Percentiles rank a stretch among this genome's conserved stretches.
These are phyloP conservation scores for Clonostachys chloroleuca DNA, from an alignment of 2,329 filamentous ascomycete species.

Conservation along the genomic window DNA sequence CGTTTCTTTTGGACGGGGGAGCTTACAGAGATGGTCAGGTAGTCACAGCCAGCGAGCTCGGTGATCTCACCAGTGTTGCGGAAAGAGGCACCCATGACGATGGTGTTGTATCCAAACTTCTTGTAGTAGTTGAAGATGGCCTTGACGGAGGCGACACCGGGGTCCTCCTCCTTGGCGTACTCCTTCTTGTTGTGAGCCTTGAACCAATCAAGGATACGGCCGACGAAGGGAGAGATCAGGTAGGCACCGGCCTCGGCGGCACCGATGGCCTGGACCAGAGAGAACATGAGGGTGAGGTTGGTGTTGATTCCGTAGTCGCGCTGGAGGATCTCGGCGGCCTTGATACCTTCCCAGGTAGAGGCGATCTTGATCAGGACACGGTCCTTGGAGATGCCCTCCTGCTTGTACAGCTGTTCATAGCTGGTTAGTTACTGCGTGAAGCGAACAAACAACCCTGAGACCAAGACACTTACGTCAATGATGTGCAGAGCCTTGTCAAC, in stretches of 20 bases:
- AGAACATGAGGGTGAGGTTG: slow-evolving; percentile 99
- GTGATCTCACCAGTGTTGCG: slow-evolving; percentile 95
- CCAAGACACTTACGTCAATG: slow-evolving; percentile 66
- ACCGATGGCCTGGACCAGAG: slow-evolving; percentile 86
- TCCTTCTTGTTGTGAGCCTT: slow-evolving; percentile 95
- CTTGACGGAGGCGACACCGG: slow-evolving; percentile 91
- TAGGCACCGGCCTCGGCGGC: slow-evolving; percentile 92
- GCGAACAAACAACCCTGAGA: not conserved
- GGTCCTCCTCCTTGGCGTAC: slow-evolving; percentile 85
- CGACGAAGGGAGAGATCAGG: slow-evolving; percentile 99
- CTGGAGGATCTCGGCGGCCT: slow-evolving; percentile 96
- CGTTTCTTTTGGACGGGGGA: not conserved
- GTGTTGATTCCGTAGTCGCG: slow-evolving; percentile 93
- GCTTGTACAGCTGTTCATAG: slow-evolving; percentile 77
- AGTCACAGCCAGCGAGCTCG: slow-evolving; percentile 96
- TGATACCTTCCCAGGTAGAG: slow-evolving; percentile 99
- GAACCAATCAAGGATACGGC: slow-evolving; percentile 99
- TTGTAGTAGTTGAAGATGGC: slow-evolving; percentile 99
- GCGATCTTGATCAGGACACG: slow-evolving; percentile 98
- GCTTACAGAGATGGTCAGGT: slow-evolving; percentile 92
- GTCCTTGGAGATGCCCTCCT: slow-evolving; percentile 86
- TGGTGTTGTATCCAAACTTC: slow-evolving; percentile 98
- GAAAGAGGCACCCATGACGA: slow-evolving; percentile 99
- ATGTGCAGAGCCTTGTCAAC: slow-evolving; percentile 96
- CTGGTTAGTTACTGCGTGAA: not conserved